These are phyloP conservation scores for Paramecium sonneborni DNA, from an alignment of 73 alveolate species.

Conservation along the genomic window DNA sequence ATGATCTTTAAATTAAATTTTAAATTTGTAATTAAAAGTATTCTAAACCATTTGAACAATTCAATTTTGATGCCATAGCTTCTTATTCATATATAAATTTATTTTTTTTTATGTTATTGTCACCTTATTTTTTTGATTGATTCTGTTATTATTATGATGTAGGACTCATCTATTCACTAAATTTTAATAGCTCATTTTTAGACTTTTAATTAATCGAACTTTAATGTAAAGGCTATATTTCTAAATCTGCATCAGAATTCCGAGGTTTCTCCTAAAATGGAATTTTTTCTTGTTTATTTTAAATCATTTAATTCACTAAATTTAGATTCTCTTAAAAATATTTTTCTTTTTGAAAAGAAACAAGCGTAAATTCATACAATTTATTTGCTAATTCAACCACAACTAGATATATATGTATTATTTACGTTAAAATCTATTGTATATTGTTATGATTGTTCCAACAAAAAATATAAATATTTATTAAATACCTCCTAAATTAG, in stretches of 20 bases:
- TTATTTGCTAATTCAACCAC: conserved; percentile 18
- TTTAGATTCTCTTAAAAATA: not conserved
- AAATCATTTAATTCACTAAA: not conserved
- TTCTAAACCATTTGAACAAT: conserved; percentile 16
- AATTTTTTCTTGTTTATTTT: not conserved
- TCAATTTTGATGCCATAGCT: not conserved
- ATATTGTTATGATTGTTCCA: not conserved
- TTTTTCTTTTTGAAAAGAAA: not conserved
- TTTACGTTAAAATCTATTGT: conserved; percentile 29
- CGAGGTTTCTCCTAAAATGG: not conserved
- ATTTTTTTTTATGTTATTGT: not conserved
- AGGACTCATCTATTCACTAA: not conserved
- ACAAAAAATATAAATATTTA: not conserved
- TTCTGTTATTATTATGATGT: not conserved
- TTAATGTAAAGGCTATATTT: not conserved
- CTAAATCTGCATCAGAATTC: not conserved
- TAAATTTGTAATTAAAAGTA: not conserved
- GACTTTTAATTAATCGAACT: not conserved
- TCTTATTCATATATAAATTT: not conserved
- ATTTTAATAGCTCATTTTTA: not conserved
- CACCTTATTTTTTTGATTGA: not conserved
- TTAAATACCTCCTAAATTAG: conserved; percentile 37
- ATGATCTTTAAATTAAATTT: not conserved
- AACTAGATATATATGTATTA: not conserved
- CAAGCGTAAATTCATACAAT: not conserved